Evolutionary conservation across 108 stramenopile species (phyloP).

Genomic region (Epithemia pelagica): DNA sequence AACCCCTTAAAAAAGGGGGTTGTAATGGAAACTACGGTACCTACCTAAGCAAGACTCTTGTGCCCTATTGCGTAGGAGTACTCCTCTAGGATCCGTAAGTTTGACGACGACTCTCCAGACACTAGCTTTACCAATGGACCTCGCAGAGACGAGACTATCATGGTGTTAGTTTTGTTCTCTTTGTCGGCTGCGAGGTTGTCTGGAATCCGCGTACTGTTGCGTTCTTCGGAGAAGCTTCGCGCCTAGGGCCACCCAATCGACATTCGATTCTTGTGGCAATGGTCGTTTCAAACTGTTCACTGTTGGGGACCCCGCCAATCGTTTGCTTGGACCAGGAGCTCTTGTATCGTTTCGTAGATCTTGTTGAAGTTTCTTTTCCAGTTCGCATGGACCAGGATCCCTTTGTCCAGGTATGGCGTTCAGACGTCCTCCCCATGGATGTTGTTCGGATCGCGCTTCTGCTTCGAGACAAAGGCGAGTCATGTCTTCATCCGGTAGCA

Average conservation of each 20-base stretch:
- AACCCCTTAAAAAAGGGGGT: too few species aligned
- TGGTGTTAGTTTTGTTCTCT: background rate
- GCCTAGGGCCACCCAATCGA: background rate
- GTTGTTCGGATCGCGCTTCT: background rate
- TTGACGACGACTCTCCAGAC: too few species aligned
- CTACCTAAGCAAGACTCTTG: too few species aligned
- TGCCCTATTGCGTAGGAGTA: too few species aligned
- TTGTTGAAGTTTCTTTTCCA: background rate
- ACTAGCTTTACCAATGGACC: too few species aligned
- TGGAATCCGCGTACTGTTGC: background rate
- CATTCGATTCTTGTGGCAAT: background rate
- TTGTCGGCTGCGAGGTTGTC: background rate
- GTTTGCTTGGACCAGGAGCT: background rate
- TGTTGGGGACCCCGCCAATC: too few species aligned
- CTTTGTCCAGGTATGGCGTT: background rate
- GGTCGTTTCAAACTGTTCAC: background rate
- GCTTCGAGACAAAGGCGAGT: background rate
- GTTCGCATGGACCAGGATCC: background rate
- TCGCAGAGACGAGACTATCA: too few species aligned
- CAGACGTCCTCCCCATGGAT: background rate
- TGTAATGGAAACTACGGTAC: too few species aligned
- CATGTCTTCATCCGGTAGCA: background rate
- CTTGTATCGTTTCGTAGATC: background rate
- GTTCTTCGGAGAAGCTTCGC: background rate
- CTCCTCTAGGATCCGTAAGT: too few species aligned